These are phyloP conservation scores for Arachis monticola DNA, from an alignment of 331 rosid species.

Conservation along the genomic window DNA sequence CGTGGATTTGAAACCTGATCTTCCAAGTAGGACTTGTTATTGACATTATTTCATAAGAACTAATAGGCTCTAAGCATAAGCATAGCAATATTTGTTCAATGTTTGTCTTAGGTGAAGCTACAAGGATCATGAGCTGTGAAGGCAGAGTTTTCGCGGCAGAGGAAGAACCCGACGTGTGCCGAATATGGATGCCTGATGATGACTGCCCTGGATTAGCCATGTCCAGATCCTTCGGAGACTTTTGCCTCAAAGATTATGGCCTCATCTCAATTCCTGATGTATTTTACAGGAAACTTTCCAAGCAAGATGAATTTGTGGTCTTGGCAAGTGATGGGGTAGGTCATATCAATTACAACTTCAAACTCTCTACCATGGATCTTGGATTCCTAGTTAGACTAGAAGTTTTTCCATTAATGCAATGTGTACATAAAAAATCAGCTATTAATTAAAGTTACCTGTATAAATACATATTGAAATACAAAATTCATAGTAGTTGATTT, in stretches of 20 bases:
- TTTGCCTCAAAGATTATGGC: conserved; percentile 91
- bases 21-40: conserved; percentile 63
- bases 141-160: conserved; percentile 77
- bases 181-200: conserved; percentile 96
- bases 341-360: background rate
- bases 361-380: no score
- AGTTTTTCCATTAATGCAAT: no score
- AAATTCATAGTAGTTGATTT: no score
- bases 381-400: no score
- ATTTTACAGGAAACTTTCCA: conserved; percentile 60
- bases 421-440: no score
- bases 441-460: no score
- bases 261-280: conserved; percentile 78
- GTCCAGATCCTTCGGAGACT: conserved; percentile 96
- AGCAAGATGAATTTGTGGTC: conserved; percentile 74
- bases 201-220: conserved; percentile 95
- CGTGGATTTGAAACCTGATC: conserved; percentile 81
- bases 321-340: conserved; percentile 93
- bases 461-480: no score
- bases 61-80: background rate
- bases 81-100: conserved; percentile 14
- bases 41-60: conserved; percentile 11
- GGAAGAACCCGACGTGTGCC: conserved; percentile 76
- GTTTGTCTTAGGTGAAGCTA: conserved; percentile 69
- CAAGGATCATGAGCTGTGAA: conserved; percentile 67